Evolutionary conservation across 176 grass and related monocot species (phyloP), one percentile per base, ranked within the genome.

Genomic region (Alloteropsis semialata): DNA sequence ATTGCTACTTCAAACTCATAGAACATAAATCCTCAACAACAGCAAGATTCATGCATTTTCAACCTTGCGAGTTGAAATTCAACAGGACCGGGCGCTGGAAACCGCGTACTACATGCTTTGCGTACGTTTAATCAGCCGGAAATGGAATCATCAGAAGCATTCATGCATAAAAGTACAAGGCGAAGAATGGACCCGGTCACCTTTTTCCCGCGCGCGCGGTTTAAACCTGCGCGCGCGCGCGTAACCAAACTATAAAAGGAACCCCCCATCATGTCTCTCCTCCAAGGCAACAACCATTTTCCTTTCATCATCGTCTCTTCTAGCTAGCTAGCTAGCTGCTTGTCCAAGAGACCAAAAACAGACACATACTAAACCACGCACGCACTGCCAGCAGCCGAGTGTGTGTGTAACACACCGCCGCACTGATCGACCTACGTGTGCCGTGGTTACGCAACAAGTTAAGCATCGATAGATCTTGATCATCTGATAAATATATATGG

Each of bases 191-290:
- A 68, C 78, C n/a, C 3, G 13, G 63, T 80, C n/a, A n/a, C 32
- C 48, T 44, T 21, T 42, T n/a, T n/a, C n/a, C n/a, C n/a, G n/a
- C n/a, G n/a, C n/a, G n/a, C 37, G 37, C 37, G 3, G 38, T 44
- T 9, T 32, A 30, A 48, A 78, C 17, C 19, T 12, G n/a, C n/a
- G n/a, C n/a, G n/a, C n/a, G n/a, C n/a, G n/a, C n/a, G 29, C 18
- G 6, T 14, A 25, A 10, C 21, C 11, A 67, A 53, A 53, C 62
- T 80, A 80, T 80, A 80, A 81, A 81, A 81, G 33, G 33, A 37
- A 17, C 6, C 34, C 29, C 5, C 22, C 30, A 69, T 27, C 34
- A 9, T 68, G 45, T 49, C 77, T 67, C 62, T 43, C 74, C 2
- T 60, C 59, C 34, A 36, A 36, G n/a, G n/a, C 29, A 79, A n/a